These are phyloP conservation scores for Auricularia sp. DNA, from an alignment of 768 basidiomycete genomes.

Conservation along the genomic window DNA sequence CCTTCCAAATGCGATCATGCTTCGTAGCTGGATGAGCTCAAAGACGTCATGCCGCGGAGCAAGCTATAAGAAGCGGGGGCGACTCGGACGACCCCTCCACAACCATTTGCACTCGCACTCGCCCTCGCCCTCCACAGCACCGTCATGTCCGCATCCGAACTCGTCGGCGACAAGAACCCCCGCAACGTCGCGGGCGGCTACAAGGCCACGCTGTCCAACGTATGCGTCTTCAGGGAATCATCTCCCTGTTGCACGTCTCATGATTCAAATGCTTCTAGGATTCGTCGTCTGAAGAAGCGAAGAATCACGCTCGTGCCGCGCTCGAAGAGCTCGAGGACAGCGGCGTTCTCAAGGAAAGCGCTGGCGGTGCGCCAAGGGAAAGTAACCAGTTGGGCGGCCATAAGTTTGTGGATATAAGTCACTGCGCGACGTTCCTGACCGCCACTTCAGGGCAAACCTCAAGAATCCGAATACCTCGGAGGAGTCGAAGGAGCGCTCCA, in stretches of 20 bases:
- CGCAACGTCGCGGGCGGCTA: not conserved
- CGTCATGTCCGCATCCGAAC: not conserved
- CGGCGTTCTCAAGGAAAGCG: not conserved
- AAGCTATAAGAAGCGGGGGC: no score
- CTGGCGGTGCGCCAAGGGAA: not conserved
- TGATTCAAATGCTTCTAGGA: not conserved
- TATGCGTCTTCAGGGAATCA: not conserved
- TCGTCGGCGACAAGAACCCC: not conserved
- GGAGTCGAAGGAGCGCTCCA: constrained; percentile 11
- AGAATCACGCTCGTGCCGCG: not conserved
- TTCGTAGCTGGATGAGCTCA: no score
- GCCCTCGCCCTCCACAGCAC: no score
- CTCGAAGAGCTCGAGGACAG: not conserved
- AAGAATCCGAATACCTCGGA: constrained; percentile 7
- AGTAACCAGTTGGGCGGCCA: not conserved
- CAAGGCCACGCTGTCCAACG: not conserved
- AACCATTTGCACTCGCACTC: no score
- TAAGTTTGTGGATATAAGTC: not conserved
- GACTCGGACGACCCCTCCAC: no score
- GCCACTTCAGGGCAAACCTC: constrained; percentile 5
- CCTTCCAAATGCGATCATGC: no score
- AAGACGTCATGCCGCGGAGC: no score
- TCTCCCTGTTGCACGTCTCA: not conserved
- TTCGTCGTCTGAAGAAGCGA: not conserved
- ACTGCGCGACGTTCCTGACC: no score